Evolutionary conservation across 1,284 basidiomycete species (phyloP).

Genomic region (Afroboletus lepidellus): DNA sequence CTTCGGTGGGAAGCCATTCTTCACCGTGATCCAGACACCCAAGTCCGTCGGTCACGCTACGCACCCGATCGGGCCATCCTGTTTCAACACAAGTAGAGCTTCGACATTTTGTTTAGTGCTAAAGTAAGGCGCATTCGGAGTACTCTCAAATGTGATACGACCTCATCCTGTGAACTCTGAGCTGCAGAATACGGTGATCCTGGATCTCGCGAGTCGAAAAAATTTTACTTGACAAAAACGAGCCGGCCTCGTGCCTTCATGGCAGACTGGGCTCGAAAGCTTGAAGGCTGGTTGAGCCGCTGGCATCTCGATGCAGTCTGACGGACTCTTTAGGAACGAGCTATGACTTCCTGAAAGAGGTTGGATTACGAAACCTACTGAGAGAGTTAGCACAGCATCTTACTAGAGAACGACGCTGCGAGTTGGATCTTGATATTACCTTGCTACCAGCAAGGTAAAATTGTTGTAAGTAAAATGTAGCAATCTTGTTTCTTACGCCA

Average conservation of each 20-base stretch:
- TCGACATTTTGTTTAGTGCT: neutral
- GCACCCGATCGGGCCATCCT: neutral
- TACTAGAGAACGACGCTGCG: too few species aligned
- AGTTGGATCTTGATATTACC: too few species aligned
- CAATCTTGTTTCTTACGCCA: neutral
- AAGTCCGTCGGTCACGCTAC: neutral
- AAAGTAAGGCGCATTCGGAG: neutral
- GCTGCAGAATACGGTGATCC: slow-evolving; percentile 1
- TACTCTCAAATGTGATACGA: neutral
- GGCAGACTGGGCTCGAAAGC: neutral
- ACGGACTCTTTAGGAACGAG: neutral
- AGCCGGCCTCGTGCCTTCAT: neutral
- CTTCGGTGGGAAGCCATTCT: neutral
- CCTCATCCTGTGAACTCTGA: neutral
- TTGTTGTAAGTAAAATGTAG: too few species aligned
- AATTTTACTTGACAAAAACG: neutral
- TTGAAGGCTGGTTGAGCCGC: neutral
- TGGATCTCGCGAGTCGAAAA: neutral
- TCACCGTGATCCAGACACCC: neutral
- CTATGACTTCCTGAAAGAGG: neutral
- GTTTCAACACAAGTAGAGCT: slow-evolving; percentile 1
- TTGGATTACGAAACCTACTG: neutral
- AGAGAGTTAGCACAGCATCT: too few species aligned
- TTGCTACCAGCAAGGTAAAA: too few species aligned
- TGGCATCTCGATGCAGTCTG: too few species aligned